Base-by-base conservation (phyloP, 257 asterid species). In the Knoxia roxburghii region DNA sequence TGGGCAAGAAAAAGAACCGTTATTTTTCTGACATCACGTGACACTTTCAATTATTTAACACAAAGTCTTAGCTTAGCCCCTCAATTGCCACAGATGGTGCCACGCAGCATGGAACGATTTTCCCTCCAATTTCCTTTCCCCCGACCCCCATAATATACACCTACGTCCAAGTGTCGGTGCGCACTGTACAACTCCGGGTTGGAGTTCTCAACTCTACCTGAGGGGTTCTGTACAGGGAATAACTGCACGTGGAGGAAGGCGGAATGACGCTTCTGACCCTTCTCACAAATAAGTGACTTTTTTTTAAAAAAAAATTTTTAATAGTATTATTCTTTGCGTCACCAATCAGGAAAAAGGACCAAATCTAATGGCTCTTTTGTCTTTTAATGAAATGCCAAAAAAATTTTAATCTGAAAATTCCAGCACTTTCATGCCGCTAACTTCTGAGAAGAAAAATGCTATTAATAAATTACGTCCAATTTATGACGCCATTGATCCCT, bases 11-110 rank as follows among this genome's bases (percentile, higher is more conserved):
- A 68, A 37, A 75, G n/a, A 72, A 77, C 66, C 64, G 74, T 61
- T 61, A 45, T 26, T 46, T 75, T 55, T 73, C 83, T 73, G 83
- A 82, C 90, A 80, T 78, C 86, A 78, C 86, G 86, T 77, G 87
- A 73, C 54, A 61, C 23, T n/a, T 14, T 23, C 61, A 41, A 72
- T 56, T 33, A 72, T 64, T 27, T 3, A 13, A 8, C 39, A 17
- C 4, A 37, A 18, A 46, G 20, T 20, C 51, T 46, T 12, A 9
- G 1, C 2, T 43, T 5, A 29, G 77, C 84, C 84, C 2, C 2
- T 15, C 51, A 46, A 45, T 76, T 73, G 81, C 67, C 73, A 76
- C 15, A 45, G 8, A 27, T 23, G 58, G 68, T 68, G 41, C 68
- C 65, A 3, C 1, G 49, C 29, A 66, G 76, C 29, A 67, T 68